Base-by-base conservation (phyloP, 306 rosid genomes). In the Acmispon strigosus region DNA sequence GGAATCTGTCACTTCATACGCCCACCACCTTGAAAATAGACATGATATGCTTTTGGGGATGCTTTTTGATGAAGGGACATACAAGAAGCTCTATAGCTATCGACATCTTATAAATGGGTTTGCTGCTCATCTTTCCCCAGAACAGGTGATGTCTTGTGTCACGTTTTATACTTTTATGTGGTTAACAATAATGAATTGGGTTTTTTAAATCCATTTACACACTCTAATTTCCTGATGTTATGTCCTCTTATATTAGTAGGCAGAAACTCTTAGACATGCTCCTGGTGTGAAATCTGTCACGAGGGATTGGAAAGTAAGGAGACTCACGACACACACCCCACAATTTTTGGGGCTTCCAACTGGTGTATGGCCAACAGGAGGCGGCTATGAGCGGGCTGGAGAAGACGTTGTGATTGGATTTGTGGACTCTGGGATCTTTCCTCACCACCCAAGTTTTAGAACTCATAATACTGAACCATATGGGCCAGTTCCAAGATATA, bases 361-460 rank as follows among this genome's bases (percentile, higher is more conserved):
- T 6, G 96, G 96, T 45, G 99, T 95, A 55, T 95, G 99, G 99
- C 99, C 99, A 5, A 89, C 96, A 22, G 96, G 97, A 72, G 99
- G 99, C 42, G 99, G 99, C 65, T 89, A 80, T 73, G 99, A 91
- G 62, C 77, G 87, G 77, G 99, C 99, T 5, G 99, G 99, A 53
- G 99, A 95, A 75, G 81, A 95, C 79, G 87, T 95, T 62, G 96
- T 95, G 62, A 95, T 95, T 45, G 99, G 99, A 64, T 91, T 95
- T 73, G 99, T 95, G 78, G 99, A 95, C 86, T 95, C 99, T 0
- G 99, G 99, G 60, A 91, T 95, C 34, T 87, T 73, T 51, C 97
- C 97, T 8, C 96, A 82, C 49, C 99, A 95, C 77, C 99, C 99
- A 34, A 91, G 99, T 78, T 95, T 95, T 79, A 74, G 89, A 1